A percentile compares a stretch with the other conserved stretches of the same genome.
Evolutionary conservation across 2,329 filamentous ascomycete species (phyloP).

Genomic region (Phaeosphaeria sp.): DNA sequence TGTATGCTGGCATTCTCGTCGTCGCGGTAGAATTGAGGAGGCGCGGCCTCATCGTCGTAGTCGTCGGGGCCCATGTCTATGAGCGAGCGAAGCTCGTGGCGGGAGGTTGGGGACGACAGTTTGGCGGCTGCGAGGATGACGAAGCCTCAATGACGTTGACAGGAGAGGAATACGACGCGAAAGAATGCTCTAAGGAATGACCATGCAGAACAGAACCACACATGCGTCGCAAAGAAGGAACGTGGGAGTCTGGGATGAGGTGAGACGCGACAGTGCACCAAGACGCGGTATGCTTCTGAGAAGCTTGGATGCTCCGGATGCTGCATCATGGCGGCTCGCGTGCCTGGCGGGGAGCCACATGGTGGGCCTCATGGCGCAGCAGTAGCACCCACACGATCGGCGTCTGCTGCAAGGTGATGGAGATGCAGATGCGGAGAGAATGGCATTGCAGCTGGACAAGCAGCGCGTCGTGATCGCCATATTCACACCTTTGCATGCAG

Average conservation of each 20-base stretch:
- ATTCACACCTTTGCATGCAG: constrained; percentile 2
- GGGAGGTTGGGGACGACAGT: constrained; percentile 38
- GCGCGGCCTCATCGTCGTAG: constrained; percentile 33
- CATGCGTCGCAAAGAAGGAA: neutral
- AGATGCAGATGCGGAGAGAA: neutral
- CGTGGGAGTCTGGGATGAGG: neutral
- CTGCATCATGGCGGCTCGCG: constrained; percentile 20
- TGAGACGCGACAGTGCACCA: neutral
- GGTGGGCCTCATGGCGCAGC: constrained; percentile 10
- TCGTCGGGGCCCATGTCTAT: constrained; percentile 31
- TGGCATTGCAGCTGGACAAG: neutral
- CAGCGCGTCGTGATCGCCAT: neutral
- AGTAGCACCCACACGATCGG: neutral
- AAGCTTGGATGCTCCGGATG: constrained; percentile 17
- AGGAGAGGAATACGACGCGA: neutral
- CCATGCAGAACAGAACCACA: neutral
- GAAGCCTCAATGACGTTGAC: neutral
- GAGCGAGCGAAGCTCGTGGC: constrained; percentile 41
- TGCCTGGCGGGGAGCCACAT: constrained; percentile 3
- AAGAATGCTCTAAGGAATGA: neutral
- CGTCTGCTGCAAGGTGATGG: neutral
- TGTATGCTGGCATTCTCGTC: constrained; percentile 32
- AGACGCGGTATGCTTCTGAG: neutral
- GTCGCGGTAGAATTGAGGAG: constrained; percentile 40
- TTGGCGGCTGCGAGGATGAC: constrained; percentile 16